Conservation (phyloP, 495 filamentous ascomycete species). For the Copromyces sp. region DNA sequence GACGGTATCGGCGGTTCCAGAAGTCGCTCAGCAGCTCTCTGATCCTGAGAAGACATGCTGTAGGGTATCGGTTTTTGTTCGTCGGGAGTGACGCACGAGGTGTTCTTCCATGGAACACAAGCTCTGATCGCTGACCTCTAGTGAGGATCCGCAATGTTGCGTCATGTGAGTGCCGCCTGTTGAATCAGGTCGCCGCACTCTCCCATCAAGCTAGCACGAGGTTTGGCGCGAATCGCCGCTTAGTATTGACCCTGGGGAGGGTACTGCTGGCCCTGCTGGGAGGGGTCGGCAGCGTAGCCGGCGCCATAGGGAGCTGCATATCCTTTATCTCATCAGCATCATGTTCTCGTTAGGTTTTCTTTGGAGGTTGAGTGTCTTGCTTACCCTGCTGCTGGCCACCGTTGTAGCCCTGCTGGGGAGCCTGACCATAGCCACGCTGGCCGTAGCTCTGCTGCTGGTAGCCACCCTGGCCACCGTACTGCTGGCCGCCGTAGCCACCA, state of each 20-base stretch:
- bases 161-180: not conserved
- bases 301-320: slow-evolving; percentile 14
- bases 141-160: not conserved
- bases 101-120: not conserved
- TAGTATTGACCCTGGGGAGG: slow-evolving; percentile 24
- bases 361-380: slow-evolving; percentile 20
- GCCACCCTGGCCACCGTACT: not conserved
- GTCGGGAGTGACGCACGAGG: not conserved
- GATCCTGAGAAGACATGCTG: not conserved
- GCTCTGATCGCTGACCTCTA: not conserved
- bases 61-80: not conserved
- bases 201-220: not conserved
- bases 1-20: not conserved
- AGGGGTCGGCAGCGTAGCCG: slow-evolving; percentile 29
- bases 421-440: not conserved
- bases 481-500: not conserved
- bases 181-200: not conserved
- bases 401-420: not conserved
- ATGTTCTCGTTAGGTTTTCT: not conserved
- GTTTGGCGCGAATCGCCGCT: not conserved
- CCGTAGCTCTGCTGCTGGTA: slow-evolving; percentile 4
- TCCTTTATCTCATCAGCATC: slow-evolving; percentile 2
- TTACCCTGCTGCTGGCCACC: not conserved
- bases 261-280: slow-evolving; percentile 19
- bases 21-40: not conserved